A percentile compares a stretch with the other conserved stretches of the same genome.
Conservation (phyloP, 148 eudicot species). For the Talinum fruticosum region DNA sequence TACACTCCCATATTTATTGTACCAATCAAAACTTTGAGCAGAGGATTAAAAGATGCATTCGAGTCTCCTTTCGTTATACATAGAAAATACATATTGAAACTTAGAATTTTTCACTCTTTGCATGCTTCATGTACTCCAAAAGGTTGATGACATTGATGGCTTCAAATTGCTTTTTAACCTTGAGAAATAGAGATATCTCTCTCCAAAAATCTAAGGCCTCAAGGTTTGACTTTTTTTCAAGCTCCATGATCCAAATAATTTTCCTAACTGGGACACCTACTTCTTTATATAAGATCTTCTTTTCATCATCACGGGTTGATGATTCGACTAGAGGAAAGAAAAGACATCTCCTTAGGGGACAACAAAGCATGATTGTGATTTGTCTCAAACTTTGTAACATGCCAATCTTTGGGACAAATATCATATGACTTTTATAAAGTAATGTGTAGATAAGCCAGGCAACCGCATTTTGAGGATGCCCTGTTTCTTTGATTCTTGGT, state of each 20-base stretch:
- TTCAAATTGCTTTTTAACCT: neutral
- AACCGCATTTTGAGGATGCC: neutral
- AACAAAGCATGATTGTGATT: constrained; percentile 2
- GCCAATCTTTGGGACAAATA: neutral
- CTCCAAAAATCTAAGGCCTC: neutral
- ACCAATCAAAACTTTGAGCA: too few species aligned
- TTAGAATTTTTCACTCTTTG: too few species aligned
- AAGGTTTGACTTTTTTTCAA: neutral
- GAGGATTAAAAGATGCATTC: too few species aligned
- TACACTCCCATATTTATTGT: neutral
- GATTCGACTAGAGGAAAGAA: neutral
- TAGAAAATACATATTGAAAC: too few species aligned
- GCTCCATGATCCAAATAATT: neutral
- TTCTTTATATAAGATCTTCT: neutral
- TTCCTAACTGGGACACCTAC: neutral
- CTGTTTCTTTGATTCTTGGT: neutral
- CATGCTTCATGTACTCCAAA: neutral
- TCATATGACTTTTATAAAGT: neutral
- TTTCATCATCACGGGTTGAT: neutral
- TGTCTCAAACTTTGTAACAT: neutral
- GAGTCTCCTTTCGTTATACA: too few species aligned
- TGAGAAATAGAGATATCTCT: neutral
- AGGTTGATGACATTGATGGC: neutral
- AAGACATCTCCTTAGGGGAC: neutral
- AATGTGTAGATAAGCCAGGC: neutral